A percentile compares a stretch with the other conserved stretches of the same genome.
Evolutionary conservation across 106 monocot species (phyloP).

Genomic region (Ottelia alismoides): DNA sequence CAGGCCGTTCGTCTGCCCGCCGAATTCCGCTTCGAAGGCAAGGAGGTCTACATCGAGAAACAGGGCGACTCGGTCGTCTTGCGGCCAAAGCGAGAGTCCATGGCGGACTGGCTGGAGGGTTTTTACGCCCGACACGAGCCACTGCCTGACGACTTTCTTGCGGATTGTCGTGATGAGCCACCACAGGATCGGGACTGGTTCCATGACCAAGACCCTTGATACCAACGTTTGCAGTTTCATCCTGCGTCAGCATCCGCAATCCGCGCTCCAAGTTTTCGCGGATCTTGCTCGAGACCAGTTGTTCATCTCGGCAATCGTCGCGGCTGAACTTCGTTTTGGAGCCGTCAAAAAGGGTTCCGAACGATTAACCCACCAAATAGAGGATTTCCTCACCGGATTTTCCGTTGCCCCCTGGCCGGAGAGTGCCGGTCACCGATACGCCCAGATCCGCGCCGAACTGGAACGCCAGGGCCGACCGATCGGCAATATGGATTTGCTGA

Average conservation of each 20-base stretch:
- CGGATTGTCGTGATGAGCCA: neutral
- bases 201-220: neutral
- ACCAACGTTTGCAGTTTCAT: neutral
- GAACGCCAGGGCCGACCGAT: neutral
- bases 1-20: neutral
- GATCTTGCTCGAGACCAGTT: neutral
- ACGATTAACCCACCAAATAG: neutral
- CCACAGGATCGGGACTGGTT: neutral
- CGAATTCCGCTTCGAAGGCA: neutral
- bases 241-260: neutral
- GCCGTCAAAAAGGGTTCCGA: neutral
- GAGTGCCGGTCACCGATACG: neutral
- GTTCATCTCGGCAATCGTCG: neutral
- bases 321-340: neutral
- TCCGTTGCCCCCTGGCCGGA: neutral
- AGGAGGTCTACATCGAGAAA: neutral
- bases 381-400: neutral
- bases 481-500: neutral
- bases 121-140: neutral
- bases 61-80: neutral
- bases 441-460: neutral
- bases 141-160: neutral
- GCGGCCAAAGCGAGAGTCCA: neutral
- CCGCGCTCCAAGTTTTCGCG: neutral
- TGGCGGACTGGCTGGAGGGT: neutral